Evolutionary conservation across 2,329 filamentous ascomycete species (phyloP).

Genomic region (Parafenestella ontariensis): DNA sequence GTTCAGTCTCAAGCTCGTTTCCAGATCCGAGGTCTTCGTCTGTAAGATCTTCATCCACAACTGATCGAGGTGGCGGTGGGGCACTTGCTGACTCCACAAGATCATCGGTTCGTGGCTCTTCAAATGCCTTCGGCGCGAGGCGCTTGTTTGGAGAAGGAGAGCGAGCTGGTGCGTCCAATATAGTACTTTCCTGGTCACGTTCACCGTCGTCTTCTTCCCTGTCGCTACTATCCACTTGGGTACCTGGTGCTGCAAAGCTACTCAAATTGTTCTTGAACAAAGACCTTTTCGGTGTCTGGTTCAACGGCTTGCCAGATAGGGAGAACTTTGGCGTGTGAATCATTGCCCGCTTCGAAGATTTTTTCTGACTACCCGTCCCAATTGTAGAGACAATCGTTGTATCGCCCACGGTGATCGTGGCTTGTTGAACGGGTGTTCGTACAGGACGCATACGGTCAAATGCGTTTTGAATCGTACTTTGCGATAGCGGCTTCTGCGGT

Average conservation of each 20-base stretch:
- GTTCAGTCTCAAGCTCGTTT: constrained; percentile 5
- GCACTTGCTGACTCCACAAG: constrained; percentile 22
- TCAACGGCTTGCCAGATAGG: constrained; percentile 34
- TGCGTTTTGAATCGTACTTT: constrained; percentile 62
- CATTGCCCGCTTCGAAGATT: constrained; percentile 57
- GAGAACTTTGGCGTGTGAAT: constrained; percentile 51
- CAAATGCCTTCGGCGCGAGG: constrained; percentile 10
- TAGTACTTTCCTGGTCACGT: constrained; percentile 17
- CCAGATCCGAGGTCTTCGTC: constrained; percentile 8
- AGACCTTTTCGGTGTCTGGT: constrained; percentile 36
- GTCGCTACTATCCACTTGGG: constrained; percentile 45
- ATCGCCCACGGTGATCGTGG: constrained; percentile 77
- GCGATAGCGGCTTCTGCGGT: constrained; percentile 41
- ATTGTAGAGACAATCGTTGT: constrained; percentile 71
- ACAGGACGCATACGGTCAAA: constrained; percentile 71
- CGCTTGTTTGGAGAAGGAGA: constrained; percentile 26
- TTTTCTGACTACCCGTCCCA: constrained; percentile 55
- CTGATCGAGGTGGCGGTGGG: constrained; percentile 1
- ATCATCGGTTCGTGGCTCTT: constrained; percentile 24
- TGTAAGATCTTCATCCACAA: constrained; percentile 2
- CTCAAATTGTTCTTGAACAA: constrained; percentile 56
- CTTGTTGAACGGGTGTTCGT: constrained; percentile 67
- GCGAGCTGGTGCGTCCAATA: constrained; percentile 19
- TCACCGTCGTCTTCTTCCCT: constrained; percentile 36
- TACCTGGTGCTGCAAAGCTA: constrained; percentile 64